phyloP scores from a whole-genome alignment of 352 stramenopile species.

The Phytopythium oedochilum region DNA sequence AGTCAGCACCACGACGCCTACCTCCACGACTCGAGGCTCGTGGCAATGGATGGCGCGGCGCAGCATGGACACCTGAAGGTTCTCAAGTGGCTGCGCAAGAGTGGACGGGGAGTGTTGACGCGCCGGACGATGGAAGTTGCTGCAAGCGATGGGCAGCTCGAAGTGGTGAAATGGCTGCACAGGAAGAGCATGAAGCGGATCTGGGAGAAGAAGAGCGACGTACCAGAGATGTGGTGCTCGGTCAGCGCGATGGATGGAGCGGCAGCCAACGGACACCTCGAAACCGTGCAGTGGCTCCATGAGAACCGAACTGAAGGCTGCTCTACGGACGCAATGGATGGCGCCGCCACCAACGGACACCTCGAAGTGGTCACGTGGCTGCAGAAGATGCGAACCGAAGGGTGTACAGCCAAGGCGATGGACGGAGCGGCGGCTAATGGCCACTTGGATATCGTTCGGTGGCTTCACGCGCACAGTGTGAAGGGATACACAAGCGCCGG shows the following conservation, averaged over 20 bases:
- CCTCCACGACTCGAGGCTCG: background rate
- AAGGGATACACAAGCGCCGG: constrained; percentile 5
- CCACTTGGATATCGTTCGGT: constrained; percentile 16
- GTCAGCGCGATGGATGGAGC: constrained; percentile 20
- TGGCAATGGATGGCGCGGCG: constrained; percentile 11
- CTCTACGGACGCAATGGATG: constrained; percentile 19
- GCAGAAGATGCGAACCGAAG: constrained; percentile 16
- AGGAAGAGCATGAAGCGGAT: constrained; percentile 1
- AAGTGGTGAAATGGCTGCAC: constrained; percentile 8
- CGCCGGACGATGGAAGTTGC: constrained; percentile 4
- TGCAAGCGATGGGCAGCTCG: constrained; percentile 4
- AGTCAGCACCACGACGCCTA: background rate
- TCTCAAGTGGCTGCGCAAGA: constrained; percentile 12
- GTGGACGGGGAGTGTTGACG: constrained; percentile 1
- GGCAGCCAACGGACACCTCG: constrained; percentile 24
- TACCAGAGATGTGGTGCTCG: constrained; percentile 8
- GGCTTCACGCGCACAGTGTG: constrained; percentile 14
- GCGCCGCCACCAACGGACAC: constrained; percentile 17
- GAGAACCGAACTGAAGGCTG: constrained; percentile 21
- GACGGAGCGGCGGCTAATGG: constrained; percentile 24
- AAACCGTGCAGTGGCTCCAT: constrained; percentile 24
- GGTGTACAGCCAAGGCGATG: constrained; percentile 31
- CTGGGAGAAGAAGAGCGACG: background rate
- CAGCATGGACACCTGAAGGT: constrained; percentile 5
- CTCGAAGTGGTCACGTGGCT: constrained; percentile 24